Base-by-base conservation (phyloP, 768 basidiomycete species). In the Ephemerocybe angulata region DNA sequence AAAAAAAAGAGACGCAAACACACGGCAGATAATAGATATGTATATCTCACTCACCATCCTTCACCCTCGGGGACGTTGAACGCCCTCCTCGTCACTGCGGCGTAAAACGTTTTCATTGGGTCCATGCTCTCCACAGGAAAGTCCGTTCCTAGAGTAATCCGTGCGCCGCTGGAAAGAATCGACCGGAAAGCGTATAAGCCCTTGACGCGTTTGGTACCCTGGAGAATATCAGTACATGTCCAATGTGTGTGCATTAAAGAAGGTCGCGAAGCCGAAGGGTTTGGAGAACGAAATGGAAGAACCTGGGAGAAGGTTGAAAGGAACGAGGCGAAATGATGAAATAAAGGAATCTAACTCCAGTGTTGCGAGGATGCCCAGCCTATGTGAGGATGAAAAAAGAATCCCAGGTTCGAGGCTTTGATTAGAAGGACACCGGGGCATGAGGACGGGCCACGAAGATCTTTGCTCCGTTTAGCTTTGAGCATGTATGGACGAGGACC, bases 81-180 rank as follows among this genome's bases (percentile, higher is more conserved):
- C 22, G 80, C 78, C 4, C 91, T 74, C 13, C 95, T 81, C 1
- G 92, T 78, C 2, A 93, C 79, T 0, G 93, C 92, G 4, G 96
- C 93, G 61, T 94, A 93, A 70, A 97, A 95, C 0, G 91, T 92
- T 3, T 88, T 73, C 30, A 98, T 72, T 0, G 96, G 95, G 63
- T 96, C 91, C 51, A 96, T 86, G 10, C 83, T 81, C 68, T 98
- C 95, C 3, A 98, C 86, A 0, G 96, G 96, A 69, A 98, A 97
- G 67, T 98, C 95, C 2, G 93, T 92, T 2, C 96, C 95, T 1
- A 98, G 76, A 0, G 93, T 86, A 2, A 95, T 4, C 21, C 38
- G 22, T n/a, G 42, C 35, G 10, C 55, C 61, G 54, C 55, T 93
- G 88, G 79, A 67, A 6, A 93, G 72, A 46, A 96, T 77, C 0